phyloP scores from a whole-genome alignment of 2,329 filamentous ascomycete genomes.

The Colletotrichum musicola region DNA sequence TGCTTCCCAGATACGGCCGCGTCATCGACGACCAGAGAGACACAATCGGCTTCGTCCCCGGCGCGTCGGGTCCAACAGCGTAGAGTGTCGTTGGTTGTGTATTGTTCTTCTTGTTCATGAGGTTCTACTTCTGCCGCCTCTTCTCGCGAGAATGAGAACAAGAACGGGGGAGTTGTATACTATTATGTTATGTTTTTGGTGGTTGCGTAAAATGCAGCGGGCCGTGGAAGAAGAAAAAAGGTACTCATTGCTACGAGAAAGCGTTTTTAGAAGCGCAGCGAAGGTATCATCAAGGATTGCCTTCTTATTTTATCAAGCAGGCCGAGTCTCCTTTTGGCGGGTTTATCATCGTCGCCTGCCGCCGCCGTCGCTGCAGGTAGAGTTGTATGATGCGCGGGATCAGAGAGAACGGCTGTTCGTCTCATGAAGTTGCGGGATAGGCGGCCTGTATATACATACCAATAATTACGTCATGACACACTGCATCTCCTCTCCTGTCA shows the following conservation, averaged over 20 bases:
- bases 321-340: too few species aligned
- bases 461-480: slow-evolving; percentile 11
- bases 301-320: too few species aligned
- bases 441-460: neutral
- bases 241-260: neutral
- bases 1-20: slow-evolving; percentile 60
- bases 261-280: too few species aligned
- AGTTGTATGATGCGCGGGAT: neutral
- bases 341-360: too few species aligned
- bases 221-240: neutral
- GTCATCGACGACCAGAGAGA: slow-evolving; percentile 74
- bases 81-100: neutral
- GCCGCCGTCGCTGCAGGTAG: too few species aligned
- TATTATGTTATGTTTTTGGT: too few species aligned
- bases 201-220: neutral
- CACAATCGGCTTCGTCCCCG: slow-evolving; percentile 65
- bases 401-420: neutral
- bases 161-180: neutral
- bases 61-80: slow-evolving; percentile 7
- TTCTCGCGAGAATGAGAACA: neutral
- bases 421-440: neutral
- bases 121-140: neutral
- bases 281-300: too few species aligned
- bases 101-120: neutral
- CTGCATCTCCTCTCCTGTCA: neutral